Evolutionary conservation across 2,329 filamentous ascomycete genomes (phyloP).

Genomic region (Phaeosphaeriaceae sp.): DNA sequence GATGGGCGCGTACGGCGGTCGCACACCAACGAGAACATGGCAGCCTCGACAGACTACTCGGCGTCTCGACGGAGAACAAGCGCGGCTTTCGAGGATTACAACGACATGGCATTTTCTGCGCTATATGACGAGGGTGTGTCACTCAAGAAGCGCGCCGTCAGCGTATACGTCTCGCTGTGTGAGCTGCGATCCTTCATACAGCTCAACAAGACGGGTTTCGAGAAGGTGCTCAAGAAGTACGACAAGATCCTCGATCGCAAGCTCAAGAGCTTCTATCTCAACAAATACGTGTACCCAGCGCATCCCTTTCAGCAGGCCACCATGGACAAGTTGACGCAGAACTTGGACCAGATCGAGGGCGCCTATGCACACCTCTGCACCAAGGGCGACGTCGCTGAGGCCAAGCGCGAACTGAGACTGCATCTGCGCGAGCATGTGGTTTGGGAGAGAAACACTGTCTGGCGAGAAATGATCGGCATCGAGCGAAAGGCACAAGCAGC

Average conservation of each 20-base stretch:
- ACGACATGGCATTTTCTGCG: conserved; percentile 75
- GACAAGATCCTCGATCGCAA: conserved; percentile 92
- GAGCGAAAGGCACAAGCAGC: conserved; percentile 95
- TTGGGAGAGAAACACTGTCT: conserved; percentile 98
- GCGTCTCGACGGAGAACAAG: conserved; percentile 68
- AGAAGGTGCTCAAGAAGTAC: conserved; percentile 97
- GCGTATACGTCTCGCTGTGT: conserved; percentile 88
- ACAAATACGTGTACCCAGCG: conserved; percentile 74
- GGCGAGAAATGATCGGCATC: conserved; percentile 98
- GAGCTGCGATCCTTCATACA: conserved; percentile 96
- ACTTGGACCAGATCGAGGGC: conserved; percentile 76
- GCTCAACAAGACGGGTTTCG: conserved; percentile 94
- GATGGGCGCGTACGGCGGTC: conserved; percentile 38
- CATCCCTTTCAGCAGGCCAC: conserved; percentile 82
- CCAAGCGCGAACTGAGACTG: conserved; percentile 84
- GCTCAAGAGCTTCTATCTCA: conserved; percentile 79
- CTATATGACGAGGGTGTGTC: conserved; percentile 78
- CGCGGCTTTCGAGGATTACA: conserved; percentile 76
- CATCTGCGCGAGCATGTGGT: conserved; percentile 96
- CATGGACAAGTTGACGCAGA: conserved; percentile 71
- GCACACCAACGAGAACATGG: conserved; percentile 58
- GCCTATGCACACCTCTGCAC: conserved; percentile 85
- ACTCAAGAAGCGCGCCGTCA: conserved; percentile 88
- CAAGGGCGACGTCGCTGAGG: conserved; percentile 76
- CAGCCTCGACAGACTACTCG: conserved; percentile 66